Evolutionary conservation across 345 rosid species (phyloP), one percentile per base, ranked within the genome.

Genomic region (Populus ilicifolia): DNA sequence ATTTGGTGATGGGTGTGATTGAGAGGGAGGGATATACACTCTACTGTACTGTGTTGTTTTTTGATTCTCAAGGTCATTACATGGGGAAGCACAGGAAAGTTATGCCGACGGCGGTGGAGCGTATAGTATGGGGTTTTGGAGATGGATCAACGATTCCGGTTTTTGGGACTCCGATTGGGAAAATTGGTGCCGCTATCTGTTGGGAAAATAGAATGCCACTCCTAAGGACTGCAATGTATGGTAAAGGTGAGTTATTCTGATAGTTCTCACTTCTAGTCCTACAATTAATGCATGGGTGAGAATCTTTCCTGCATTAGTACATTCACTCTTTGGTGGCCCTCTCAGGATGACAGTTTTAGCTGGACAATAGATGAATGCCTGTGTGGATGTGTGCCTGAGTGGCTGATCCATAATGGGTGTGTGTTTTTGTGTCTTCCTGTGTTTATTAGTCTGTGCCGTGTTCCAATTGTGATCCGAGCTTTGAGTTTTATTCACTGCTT

Each of bases 181-280:
- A 93, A 83, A 89, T 95, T 0, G 98, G 98, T 29, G 97, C 96
- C 69, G 98, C 96, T 52, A 88, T 95, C 74, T 95, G 97, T 81
- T 95, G 98, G 98, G 97, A 95, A 73, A 95, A 93, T 77, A 87
- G 89, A 84, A 95, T 95, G 98, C 99, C 99, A 14, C 92, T 94
- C 76, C 87, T 92, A 23, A 88, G 98, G 84, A 92, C 94, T 48
- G 99, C 99, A 27, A 87, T 95, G 92, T 95, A 92, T 85, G 96
- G 86, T 66, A 90, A 93, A 92, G 98, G 99, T 90, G 82, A 75
- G 88, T 72, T 33, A 59, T 75, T 50, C 67, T 50, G 69, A 43
- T 11, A 43, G 46, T 43, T 43, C 46, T 43, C 12, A 43, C 46
- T 13, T 10, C 4, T 43, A 10, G 46, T 43, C 46, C 46, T 43